Conservation (phyloP, 768 basidiomycete genomes). For the Termitomyces sp. region DNA sequence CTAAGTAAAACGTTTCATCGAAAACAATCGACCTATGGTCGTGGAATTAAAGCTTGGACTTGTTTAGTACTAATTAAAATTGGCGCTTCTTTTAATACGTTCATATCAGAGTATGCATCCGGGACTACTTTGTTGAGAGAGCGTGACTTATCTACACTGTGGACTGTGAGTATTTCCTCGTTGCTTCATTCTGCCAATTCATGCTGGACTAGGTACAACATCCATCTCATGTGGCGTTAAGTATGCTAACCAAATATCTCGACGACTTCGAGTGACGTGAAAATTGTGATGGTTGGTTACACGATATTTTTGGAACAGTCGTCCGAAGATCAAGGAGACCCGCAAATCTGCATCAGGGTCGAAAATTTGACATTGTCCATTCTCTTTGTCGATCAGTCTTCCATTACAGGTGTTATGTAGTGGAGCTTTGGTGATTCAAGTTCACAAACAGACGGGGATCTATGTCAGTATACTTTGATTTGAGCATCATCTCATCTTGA, state of each 20-base stretch:
- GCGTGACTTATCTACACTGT: not conserved
- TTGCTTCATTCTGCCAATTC: not conserved
- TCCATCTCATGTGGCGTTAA: not conserved
- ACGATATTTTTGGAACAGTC: not conserved
- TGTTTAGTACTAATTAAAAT: not conserved
- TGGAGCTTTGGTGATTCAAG: not conserved
- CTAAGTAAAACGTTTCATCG: not conserved
- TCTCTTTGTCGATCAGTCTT: conserved; percentile 1
- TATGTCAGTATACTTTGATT: not conserved
- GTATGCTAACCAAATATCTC: not conserved
- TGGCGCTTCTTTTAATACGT: not conserved
- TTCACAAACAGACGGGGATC: not conserved
- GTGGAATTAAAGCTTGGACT: too few relatives aligned
- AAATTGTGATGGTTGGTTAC: not conserved
- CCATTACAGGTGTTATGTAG: not conserved
- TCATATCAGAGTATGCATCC: not conserved
- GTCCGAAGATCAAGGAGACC: not conserved
- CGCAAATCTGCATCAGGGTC: not conserved
- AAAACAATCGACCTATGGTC: not conserved
- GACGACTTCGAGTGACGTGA: not conserved
- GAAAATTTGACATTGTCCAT: not conserved
- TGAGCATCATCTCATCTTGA: not conserved
- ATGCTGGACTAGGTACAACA: not conserved
- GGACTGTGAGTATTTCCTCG: not conserved
- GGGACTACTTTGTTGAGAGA: not conserved